Base-by-base conservation (phyloP, 306 rosid genomes). In the Clitoria ternatea region DNA sequence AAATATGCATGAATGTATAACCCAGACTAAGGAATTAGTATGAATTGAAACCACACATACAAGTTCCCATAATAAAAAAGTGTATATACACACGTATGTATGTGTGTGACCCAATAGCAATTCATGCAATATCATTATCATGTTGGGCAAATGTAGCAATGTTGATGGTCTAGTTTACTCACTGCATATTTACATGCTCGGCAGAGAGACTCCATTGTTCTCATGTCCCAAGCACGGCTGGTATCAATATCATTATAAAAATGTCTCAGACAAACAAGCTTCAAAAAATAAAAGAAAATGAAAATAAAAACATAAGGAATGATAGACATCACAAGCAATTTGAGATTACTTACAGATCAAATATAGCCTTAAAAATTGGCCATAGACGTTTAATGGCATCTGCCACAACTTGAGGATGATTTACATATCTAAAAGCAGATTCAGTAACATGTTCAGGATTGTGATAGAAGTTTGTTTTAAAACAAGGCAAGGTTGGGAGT, bases 211-310 rank as follows among this genome's bases (percentile, higher is more conserved):
- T 95, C 99, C 99, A 95, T 95, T 60, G 99, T 95, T 78, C 91
- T 84, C 96, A 95, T 83, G 88, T 95, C 99, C 99, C 99, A 95
- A 73, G 99, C 99, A 70, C 99, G 97, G 60, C 99, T 95, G 77
- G 64, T 77, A 80, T 61, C 80, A 72, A 62, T 30, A 71, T 22
- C 70, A 75, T 61, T 57, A 50, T 43, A 40, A 60, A 73, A 15
- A 79, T 56, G 30, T 49, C 36, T 69, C 50, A 81, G 76, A 56
- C 33, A 70, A 59, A 8, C 50, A 70, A 49, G 48, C 49, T 24
- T 70, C 3, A 22, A 43, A 42, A 78, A n/a, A 9, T 29, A 35
- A 26, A 55, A 62, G 5, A 59, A 30, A 40, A 12, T 4, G 56
- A 61, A 24, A 59, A 60, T 65, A 32, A 40, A 18, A 30, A 27